Evolutionary conservation across 2,329 filamentous ascomycete species (phyloP), one percentile per base, ranked within the genome.

Genomic region (Alternaria ventricosa): DNA sequence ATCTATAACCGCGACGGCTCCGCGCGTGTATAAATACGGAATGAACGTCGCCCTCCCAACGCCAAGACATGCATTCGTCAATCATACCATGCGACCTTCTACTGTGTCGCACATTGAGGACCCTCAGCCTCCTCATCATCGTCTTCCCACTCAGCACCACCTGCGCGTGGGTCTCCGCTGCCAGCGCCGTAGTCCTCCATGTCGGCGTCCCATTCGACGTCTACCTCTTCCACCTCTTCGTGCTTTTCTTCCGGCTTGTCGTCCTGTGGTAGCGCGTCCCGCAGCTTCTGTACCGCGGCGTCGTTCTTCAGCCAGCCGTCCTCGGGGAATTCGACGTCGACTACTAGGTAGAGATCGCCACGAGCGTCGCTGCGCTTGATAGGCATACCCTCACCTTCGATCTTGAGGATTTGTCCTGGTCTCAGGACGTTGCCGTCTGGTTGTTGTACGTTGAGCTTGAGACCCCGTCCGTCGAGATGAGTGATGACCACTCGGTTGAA

Each of bases 301-400:
- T 93, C 88, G 60, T 92, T 76, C 63, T 82, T 81, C 61, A 94
- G 84, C 93, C 94, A 98, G 25, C 89, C 92, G 72, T 95, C 89
- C 71, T 94, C 89, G 3, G 96, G 96, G 83, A 98, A 98, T 58
- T 93, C 87, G 66, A 99, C 87, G 73, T 96, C 90, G 68, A 97
- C 90, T 41, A 92, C 84, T 45, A 99, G 85, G 81, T 95, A 99
- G 18, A 99, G 84, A 75, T 98, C 94, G 46, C 96, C 96, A 77
- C 89, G 93, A 5, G 83, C 76, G 43, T 99, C 96, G 67, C 90
- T 92, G 61, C 90, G 89, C 86, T 97, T 97, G 71, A 90, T 81
- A 2, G 96, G 96, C 96, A 99, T 99, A 64, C 96, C 96, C 83
- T 99, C 96, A 25, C 93, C 94, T 3, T 86, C 81, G 1, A 99